Evolutionary conservation across 345 rosid species (phyloP), one percentile per base, ranked within the genome.

Genomic region (Aegle marmelos): DNA sequence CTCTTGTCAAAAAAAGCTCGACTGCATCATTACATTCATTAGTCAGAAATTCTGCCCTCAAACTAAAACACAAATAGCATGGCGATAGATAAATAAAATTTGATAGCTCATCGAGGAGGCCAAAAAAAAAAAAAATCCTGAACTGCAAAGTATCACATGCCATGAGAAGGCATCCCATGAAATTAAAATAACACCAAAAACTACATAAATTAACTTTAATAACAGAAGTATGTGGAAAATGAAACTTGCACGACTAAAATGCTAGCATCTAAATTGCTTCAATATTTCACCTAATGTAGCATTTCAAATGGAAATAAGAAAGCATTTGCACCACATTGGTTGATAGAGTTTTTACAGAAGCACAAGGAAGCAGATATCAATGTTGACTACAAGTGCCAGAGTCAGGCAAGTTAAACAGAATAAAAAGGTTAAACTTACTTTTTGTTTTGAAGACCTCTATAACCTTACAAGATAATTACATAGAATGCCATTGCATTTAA

Each of bases 1-100:
- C 98, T 90, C 89, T 94, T 92, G 83, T 92, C 98, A 65, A 68
- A 91, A 79, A 92, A 91, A 0, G 94, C 93, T 9, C 97, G 94
- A 14, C 97, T 94, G 84, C 78, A 71, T n/a, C 58, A 53, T 25
- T 0, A 36, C 45, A 39, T 36, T 19, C 2, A 71, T 60, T 53
- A n/a, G 60, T 63, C 36, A 68, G 58, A 67, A 24, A 6, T 21
- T 6, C 45, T 3, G 13, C 14, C 11, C 4, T 57, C 37, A 28
- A 68, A 22, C 4, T 4, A 36, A 67, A 1, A 28, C 21, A 68
- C 4, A 2, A 27, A 56, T 6, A 0, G 45, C 45, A 31, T 9
- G 9, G 1, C 19, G 56, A 24, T 14, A 7, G n/a, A n/a, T 19
- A 8, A 28, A 61, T 60, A 2, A 7, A 59, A 45, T 11, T 39